A percentile compares a stretch with the other conserved stretches of the same genome.
These are phyloP conservation scores for Diaporthe helianthi DNA, from an alignment of 2,329 filamentous ascomycete species.

Conservation along the genomic window DNA sequence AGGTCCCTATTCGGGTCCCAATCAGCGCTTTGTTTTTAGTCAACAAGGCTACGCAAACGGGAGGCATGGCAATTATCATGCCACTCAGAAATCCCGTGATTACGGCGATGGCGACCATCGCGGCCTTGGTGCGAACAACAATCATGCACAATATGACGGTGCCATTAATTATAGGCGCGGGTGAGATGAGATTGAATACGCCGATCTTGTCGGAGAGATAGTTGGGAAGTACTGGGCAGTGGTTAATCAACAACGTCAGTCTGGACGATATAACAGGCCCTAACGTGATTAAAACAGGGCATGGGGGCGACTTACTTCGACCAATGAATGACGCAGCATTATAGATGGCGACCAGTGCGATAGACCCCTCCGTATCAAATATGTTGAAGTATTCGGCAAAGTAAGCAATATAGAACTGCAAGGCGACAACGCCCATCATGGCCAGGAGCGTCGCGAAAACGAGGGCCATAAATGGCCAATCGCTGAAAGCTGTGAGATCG, in stretches of 20 bases:
- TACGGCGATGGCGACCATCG: background rate
- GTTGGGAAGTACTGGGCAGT: background rate
- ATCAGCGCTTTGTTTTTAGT: background rate
- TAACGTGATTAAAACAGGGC: no score
- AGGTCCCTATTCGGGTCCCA: background rate
- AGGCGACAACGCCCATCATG: background rate
- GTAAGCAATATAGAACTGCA: background rate
- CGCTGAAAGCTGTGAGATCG: background rate
- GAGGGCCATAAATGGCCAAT: background rate
- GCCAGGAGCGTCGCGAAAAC: background rate
- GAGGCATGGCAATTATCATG: background rate
- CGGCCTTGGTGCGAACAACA: background rate
- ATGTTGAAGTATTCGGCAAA: background rate
- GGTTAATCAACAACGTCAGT: background rate
- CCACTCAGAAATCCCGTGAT: background rate
- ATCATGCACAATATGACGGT: background rate
- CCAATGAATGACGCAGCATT: background rate
- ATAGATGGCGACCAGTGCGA: background rate
- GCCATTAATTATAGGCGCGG: background rate
- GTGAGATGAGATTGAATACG: background rate
- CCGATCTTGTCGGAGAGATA: background rate
- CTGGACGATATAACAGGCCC: no score
- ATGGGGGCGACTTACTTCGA: background rate
- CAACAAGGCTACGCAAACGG: background rate
- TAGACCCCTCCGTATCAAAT: background rate